Evolutionary conservation across 768 basidiomycete species (phyloP).

Genomic region (Porphyrellus cyaneotinctus): DNA sequence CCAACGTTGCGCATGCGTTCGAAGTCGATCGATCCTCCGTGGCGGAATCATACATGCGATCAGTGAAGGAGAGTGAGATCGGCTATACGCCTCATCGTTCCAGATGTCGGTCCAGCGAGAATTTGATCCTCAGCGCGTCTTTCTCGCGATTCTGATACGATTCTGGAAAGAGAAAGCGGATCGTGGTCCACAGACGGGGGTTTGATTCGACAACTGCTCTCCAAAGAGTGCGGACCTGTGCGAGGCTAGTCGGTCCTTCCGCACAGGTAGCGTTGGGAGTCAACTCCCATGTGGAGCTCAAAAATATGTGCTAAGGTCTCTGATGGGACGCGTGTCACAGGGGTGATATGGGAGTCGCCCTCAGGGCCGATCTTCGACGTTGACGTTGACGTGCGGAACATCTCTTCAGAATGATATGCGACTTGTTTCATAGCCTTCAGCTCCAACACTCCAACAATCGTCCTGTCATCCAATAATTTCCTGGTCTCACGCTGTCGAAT

Average conservation of each 20-base stretch:
- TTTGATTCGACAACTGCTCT: conserved; percentile 7
- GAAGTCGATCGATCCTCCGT: conserved; percentile 11
- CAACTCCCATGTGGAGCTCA: too few relatives aligned
- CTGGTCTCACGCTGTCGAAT: too few relatives aligned
- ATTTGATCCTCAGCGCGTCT: conserved; percentile 3
- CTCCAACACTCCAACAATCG: too few relatives aligned
- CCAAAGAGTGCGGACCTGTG: conserved; percentile 22
- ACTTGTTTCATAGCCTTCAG: too few relatives aligned
- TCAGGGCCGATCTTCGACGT: too few relatives aligned
- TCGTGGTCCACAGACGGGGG: conserved; percentile 22
- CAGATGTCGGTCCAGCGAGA: conserved; percentile 8
- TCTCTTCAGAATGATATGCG: too few relatives aligned
- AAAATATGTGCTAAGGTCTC: too few relatives aligned
- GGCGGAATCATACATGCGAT: conserved; percentile 4
- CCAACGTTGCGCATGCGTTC: conserved; percentile 17
- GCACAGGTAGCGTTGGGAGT: too few relatives aligned
- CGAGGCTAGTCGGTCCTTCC: not conserved
- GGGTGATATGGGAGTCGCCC: too few relatives aligned
- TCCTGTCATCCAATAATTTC: too few relatives aligned
- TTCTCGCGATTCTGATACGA: not conserved
- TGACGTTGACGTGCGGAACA: too few relatives aligned
- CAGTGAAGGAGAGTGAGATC: conserved; percentile 19
- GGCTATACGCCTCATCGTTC: conserved; percentile 12
- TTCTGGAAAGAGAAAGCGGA: conserved; percentile 13
- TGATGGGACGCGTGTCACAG: too few relatives aligned